Base-by-base conservation (phyloP, 164 flowering plant species). In the Piper longum region DNA sequence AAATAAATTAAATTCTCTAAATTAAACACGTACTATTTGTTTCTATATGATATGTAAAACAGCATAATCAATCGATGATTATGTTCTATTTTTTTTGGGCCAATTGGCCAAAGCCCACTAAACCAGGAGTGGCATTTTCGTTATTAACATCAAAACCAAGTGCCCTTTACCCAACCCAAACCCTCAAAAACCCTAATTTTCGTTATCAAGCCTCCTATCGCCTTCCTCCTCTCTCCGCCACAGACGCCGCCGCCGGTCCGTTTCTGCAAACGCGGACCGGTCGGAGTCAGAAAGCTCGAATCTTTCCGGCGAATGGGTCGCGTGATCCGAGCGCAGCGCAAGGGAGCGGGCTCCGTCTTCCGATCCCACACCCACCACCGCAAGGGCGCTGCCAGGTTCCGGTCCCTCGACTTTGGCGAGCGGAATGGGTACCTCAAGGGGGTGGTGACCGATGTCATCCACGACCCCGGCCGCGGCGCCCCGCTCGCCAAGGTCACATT, bases 381-480 rank as follows among this genome's bases (percentile, higher is more conserved):
- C 16, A 82, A 82, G 71, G 86, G 86, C 4, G 80, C 86, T 11
- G 86, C 86, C 18, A 66, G 80, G 4, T 82, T 82, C 78, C 71
- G 86, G 4, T 66, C 73, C 56, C 82, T 82, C 16, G 86, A 82
- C 73, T 82, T 78, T 71, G 83, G 86, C 17, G 86, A 80, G 69
- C 77, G 85, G 6, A 79, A 82, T 19, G 85, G 85, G 4, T 82
- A 82, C 73, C 73, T 78, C n/a, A 78, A 80, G 66, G 85, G 85
- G 0, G 80, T 76, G 2, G 70, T 82, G 44, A 74, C 83, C 7
- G 85, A 82, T 4, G 67, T 82, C 68, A 62, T 82, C 54, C 85
- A 82, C 68, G 85, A 82, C 56, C 85, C 85, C 0, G 85, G 85
- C 41, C 77, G 85, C 0, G 86, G 86, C 5, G 86, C 86, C 3